phyloP scores from a whole-genome alignment of 768 basidiomycete genomes.

The Rhizopogon sp. region DNA sequence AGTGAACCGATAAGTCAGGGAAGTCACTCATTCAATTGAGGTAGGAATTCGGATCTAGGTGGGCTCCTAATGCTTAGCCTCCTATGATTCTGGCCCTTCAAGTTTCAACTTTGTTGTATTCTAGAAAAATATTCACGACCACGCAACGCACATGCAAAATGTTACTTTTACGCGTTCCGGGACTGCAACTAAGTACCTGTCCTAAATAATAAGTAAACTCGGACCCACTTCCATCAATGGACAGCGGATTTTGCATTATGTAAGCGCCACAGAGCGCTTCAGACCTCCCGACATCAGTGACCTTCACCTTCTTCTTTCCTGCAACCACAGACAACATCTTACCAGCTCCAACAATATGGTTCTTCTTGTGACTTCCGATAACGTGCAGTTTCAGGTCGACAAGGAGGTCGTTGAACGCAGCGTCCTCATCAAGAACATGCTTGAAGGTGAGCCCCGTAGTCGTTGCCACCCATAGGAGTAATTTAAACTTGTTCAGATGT shows the following conservation, averaged over 20 bases:
- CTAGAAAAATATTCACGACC: too few relatives aligned
- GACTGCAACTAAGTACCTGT: too few relatives aligned
- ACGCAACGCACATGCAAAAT: too few relatives aligned
- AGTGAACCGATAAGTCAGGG: too few relatives aligned
- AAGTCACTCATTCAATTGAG: too few relatives aligned
- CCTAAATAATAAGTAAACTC: too few relatives aligned
- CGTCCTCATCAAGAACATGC: slow-evolving; percentile 99
- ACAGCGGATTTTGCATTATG: neutral
- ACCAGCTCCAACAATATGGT: slow-evolving; percentile 49
- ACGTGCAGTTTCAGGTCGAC: slow-evolving; percentile 90
- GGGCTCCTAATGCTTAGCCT: too few relatives aligned
- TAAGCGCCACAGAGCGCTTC: neutral
- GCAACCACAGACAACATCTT: neutral
- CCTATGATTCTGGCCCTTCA: too few relatives aligned
- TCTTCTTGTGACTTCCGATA: slow-evolving; percentile 90
- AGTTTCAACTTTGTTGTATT: too few relatives aligned
- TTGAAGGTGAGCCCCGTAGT: slow-evolving; percentile 64
- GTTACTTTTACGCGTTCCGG: too few relatives aligned
- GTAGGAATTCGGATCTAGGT: too few relatives aligned
- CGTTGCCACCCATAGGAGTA: neutral
- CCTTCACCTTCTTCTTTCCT: neutral
- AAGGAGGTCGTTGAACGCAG: slow-evolving; percentile 93
- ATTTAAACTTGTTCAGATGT: slow-evolving; percentile 54
- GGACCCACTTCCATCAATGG: too few relatives aligned
- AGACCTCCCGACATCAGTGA: neutral